A percentile compares a stretch with the other conserved stretches of the same genome.
Evolutionary conservation across 108 stramenopile genomes (phyloP).

Genomic region (Nitzschia sp.): DNA sequence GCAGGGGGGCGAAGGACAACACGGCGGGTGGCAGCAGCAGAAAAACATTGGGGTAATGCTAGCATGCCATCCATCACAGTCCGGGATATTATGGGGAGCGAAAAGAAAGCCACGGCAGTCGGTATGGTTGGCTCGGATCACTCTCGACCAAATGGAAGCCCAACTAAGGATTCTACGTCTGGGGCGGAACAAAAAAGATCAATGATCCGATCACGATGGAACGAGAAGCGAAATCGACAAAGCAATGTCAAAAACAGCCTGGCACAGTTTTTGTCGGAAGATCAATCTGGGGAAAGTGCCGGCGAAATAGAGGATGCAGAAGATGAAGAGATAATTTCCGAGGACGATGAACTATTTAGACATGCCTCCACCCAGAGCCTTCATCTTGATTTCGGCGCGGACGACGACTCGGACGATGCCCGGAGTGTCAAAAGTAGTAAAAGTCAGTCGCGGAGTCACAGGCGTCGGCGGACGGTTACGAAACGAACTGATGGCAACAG

Average conservation of each 20-base stretch:
- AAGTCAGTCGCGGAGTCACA: neutral
- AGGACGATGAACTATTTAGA: neutral
- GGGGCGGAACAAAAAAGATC: constrained; percentile 10
- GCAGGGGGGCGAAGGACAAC: constrained; percentile 12
- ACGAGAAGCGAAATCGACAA: constrained; percentile 10
- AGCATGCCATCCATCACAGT: constrained; percentile 9
- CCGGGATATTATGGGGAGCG: constrained; percentile 20
- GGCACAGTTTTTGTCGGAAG: neutral
- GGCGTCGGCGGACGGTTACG: neutral
- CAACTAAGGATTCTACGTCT: neutral
- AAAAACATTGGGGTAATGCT: constrained; percentile 11
- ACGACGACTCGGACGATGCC: constrained; percentile 1
- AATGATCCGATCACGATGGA: constrained; percentile 7
- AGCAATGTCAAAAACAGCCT: constrained; percentile 17
- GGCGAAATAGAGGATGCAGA: neutral
- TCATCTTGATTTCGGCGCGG: neutral
- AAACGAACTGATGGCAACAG: neutral
- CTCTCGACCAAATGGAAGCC: neutral
- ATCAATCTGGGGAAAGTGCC: neutral
- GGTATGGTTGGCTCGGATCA: neutral
- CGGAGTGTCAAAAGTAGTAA: constrained; percentile 11
- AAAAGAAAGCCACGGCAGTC: constrained; percentile 13
- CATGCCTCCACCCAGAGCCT: neutral
- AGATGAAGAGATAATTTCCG: constrained; percentile 16
- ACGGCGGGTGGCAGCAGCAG: constrained; percentile 5